A percentile compares a stretch with the other conserved stretches of the same genome.
These are phyloP conservation scores for Davidsoniella virescens DNA, from an alignment of 2,329 filamentous ascomycete genomes.

Conservation along the genomic window DNA sequence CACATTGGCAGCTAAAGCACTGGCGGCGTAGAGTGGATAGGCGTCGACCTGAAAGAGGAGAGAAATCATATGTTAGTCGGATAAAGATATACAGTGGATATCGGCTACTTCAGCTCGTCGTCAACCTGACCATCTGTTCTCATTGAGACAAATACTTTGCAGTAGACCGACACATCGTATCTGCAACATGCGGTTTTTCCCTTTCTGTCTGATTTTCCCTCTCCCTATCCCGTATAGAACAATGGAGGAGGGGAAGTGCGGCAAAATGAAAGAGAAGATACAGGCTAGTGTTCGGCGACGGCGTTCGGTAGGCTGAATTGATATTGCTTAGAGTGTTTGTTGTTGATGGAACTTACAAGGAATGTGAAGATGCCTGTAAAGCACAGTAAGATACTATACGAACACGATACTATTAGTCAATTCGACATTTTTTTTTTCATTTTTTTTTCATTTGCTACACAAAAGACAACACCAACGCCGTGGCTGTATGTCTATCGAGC, in stretches of 20 bases:
- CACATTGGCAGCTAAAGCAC: constrained; percentile 68
- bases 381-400: constrained; percentile 51
- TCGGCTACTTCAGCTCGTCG: background rate
- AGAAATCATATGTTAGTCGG: constrained; percentile 7
- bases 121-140: no score
- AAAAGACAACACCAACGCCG: no score
- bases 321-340: no score
- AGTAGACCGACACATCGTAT: no score
- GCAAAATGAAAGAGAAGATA: background rate
- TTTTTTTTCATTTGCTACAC: no score
- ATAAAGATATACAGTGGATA: background rate
- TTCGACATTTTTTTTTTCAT: background rate
- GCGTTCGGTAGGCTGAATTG: no score
- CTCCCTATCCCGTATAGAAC: no score
- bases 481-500: no score
- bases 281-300: background rate
- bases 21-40: constrained; percentile 59
- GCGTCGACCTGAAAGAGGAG: constrained; percentile 42
- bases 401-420: constrained; percentile 11
- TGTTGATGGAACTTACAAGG: constrained; percentile 38
- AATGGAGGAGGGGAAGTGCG: background rate
- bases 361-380: constrained; percentile 84
- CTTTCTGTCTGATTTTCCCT: no score
- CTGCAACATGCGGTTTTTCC: no score
- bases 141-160: no score